Base-by-base conservation (phyloP, 2,329 filamentous ascomycete species). In the Thyridium curvatum region DNA sequence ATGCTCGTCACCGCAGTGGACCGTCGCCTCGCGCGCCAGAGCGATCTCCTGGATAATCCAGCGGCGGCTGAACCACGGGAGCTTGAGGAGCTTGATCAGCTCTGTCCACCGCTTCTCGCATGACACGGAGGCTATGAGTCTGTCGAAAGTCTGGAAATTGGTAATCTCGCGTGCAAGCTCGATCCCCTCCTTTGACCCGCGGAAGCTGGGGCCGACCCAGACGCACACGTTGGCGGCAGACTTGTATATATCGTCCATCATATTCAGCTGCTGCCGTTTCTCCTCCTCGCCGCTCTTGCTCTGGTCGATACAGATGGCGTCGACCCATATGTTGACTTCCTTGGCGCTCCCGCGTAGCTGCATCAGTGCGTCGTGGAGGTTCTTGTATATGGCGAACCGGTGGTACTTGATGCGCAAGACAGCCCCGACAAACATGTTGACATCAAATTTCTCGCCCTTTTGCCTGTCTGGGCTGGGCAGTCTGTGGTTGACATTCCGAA, bases 41-140 rank as follows among this genome's bases (percentile, higher is more conserved):
- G 42, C 39, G 18, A 41, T 39, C 21, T 44, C 42, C 31, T 44
- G 42, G 8, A 44, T 40, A 3, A 44, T 37, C 39, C 42, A 44
- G 7, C 39, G 35, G 9, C 42, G 35, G 26, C 31, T 39, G 31
- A 44, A 44, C 42, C 42, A 44, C 4, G 10, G 17, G 17, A 10
- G 16, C 18, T 35, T 35, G 3, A 35, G 13, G 14, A 35, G 14
- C 13, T 26, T 35, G 33, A 35, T 35, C 12, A 35, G 33, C 10
- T 26, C 13, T 14, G 4, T 10, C 17, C 3, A 35, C 5, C 12
- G 14, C 18, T n/a, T 26, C 17, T 9, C 33, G 18, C n/a, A 21
- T 6, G 8, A 7, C 18, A 21, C 33, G 17, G 28, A 13, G 18
- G 33, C 33, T 10, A 18, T 14, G 33, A 35, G 21, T 17, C 28